These are phyloP conservation scores for Claviceps pazoutovae DNA, from an alignment of 2,329 filamentous ascomycete genomes.

Conservation along the genomic window DNA sequence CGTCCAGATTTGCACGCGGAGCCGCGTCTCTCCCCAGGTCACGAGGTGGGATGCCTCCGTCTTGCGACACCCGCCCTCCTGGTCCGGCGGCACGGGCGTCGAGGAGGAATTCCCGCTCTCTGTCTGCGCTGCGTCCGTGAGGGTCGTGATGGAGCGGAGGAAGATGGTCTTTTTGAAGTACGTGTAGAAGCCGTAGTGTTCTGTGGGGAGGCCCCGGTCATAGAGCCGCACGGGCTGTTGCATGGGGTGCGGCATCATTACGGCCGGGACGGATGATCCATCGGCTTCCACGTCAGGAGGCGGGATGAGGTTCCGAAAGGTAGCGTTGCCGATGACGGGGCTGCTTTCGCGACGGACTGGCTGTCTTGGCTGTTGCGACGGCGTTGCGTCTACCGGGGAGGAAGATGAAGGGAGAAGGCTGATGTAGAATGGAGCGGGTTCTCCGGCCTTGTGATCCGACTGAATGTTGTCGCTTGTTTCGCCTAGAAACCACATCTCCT, in stretches of 20 bases:
- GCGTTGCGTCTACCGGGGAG: no score
- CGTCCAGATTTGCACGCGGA: conserved; percentile 55
- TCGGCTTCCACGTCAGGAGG: conserved; percentile 48
- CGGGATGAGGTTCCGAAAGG: conserved; percentile 38
- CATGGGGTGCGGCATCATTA: conserved; percentile 53
- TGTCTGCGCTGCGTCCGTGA: conserved; percentile 27
- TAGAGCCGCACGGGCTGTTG: conserved; percentile 76
- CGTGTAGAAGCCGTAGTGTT: conserved; percentile 89
- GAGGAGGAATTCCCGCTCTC: conserved; percentile 10
- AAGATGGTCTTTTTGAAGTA: conserved; percentile 86
- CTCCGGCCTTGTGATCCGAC: conserved; percentile 57
- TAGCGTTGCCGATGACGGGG: conserved; percentile 11
- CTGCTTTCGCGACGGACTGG: conserved; percentile 9
- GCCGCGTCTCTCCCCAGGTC: conserved; percentile 46
- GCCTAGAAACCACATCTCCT: conserved; percentile 70
- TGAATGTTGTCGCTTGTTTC: conserved; percentile 69
- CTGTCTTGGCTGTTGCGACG: no score
- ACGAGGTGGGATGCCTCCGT: conserved; percentile 40
- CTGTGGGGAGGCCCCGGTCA: conserved; percentile 63
- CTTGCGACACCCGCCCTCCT: conserved; percentile 39
- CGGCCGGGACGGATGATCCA: conserved; percentile 58
- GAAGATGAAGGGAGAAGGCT: conserved; percentile 43
- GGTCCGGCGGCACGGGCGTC: conserved; percentile 27
- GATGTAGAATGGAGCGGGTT: conserved; percentile 80
- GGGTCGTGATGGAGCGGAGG: conserved; percentile 42